A percentile compares a stretch with the other conserved stretches of the same genome.
Evolutionary conservation across 179 eudicot genomes (phyloP).

Genomic region (Spinacia oleracea): DNA sequence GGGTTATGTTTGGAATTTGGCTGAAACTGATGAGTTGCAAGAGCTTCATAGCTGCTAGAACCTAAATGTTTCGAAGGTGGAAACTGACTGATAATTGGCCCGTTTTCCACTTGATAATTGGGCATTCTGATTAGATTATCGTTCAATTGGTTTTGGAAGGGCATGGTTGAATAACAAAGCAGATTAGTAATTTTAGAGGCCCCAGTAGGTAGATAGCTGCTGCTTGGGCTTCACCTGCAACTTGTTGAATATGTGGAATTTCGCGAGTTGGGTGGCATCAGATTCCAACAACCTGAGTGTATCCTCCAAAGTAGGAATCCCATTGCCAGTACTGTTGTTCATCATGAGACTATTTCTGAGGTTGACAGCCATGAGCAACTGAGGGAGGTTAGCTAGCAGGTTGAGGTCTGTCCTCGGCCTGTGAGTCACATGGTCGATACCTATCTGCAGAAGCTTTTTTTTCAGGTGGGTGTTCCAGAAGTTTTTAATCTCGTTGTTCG

Average conservation of each 20-base stretch:
- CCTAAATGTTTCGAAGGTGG: background rate
- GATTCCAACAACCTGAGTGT: constrained; percentile 16
- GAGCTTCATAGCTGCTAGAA: constrained; percentile 7
- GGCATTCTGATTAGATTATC: constrained; percentile 7
- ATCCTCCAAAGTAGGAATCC: constrained; percentile 13
- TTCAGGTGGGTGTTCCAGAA: constrained; percentile 39
- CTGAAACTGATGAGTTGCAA: background rate
- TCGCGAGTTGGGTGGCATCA: constrained; percentile 35
- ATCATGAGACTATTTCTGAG: constrained; percentile 15
- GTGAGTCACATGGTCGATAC: constrained; percentile 42
- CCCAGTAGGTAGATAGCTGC: background rate
- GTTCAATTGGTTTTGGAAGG: constrained; percentile 12
- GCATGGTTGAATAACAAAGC: background rate
- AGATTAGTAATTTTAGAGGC: constrained; percentile 11
- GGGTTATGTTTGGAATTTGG: background rate
- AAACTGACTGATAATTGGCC: background rate
- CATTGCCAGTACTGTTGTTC: constrained; percentile 1
- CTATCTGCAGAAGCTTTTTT: constrained; percentile 41
- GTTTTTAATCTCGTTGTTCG: constrained; percentile 41
- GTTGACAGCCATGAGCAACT: constrained; percentile 25
- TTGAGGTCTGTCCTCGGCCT: constrained; percentile 36
- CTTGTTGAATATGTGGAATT: constrained; percentile 27
- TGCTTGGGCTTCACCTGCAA: constrained; percentile 36
- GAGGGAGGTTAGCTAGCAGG: constrained; percentile 35
- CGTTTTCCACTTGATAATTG: background rate